Evolutionary conservation across 1,139 yeast species (phyloP).

Genomic region (Suhomyces chickasaworum): DNA sequence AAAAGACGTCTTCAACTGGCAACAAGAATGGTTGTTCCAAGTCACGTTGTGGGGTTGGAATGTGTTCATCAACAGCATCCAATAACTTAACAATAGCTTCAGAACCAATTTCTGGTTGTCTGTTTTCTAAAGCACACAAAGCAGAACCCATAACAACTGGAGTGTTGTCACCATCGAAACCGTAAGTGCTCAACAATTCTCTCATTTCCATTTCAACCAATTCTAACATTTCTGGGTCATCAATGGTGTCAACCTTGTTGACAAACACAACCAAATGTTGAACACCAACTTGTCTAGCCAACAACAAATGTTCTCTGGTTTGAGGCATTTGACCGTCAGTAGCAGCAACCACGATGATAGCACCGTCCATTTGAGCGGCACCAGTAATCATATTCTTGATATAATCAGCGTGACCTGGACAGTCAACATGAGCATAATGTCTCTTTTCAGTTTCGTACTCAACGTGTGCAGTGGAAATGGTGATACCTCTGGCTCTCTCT

Average conservation of each 20-base stretch:
- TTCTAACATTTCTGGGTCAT: constrained; percentile 99
- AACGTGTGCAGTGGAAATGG: constrained; percentile 96
- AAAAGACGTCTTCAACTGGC: constrained; percentile 97
- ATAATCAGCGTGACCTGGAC: constrained; percentile 98
- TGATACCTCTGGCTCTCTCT: constrained; percentile 99
- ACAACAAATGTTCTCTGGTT: constrained; percentile 96
- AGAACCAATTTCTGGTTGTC: constrained; percentile 88
- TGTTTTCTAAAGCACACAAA: constrained; percentile 88
- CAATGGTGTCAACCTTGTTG: constrained; percentile 96
- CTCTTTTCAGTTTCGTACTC: constrained; percentile 59
- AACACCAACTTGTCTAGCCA: constrained; percentile 99
- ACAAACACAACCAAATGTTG: constrained; percentile 96
- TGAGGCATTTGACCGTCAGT: constrained; percentile 99
- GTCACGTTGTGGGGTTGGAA: constrained; percentile 96
- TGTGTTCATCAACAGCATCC: constrained; percentile 90
- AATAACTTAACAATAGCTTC: constrained; percentile 81
- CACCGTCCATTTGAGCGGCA: constrained; percentile 99
- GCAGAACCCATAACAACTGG: constrained; percentile 99
- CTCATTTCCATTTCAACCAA: constrained; percentile 99
- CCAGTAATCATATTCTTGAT: constrained; percentile 99
- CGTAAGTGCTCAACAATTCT: constrained; percentile 85
- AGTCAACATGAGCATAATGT: constrained; percentile 38
- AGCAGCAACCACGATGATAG: constrained; percentile 98
- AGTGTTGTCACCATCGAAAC: constrained; percentile 97
- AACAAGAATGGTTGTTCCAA: constrained; percentile 94